Percentiles rank a stretch among this genome's conserved stretches.
Conservation (phyloP, 2,329 filamentous ascomycete species). For the Colletotrichum camelliae region DNA sequence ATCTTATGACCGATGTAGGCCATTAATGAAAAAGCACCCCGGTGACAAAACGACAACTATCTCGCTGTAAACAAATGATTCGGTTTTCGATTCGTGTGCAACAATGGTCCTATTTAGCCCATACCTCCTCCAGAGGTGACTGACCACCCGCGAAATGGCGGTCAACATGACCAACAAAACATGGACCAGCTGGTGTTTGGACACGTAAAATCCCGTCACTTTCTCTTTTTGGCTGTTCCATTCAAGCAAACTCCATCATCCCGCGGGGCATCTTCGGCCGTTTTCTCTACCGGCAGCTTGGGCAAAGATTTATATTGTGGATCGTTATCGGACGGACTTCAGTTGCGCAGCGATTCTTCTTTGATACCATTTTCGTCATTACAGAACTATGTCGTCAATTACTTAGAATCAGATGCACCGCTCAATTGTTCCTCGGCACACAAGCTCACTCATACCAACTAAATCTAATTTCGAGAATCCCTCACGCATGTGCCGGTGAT, state of each 20-base stretch:
- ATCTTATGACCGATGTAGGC: neutral
- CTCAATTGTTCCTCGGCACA: neutral
- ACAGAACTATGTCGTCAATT: neutral
- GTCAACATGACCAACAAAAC: neutral
- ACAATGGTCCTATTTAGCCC: neutral
- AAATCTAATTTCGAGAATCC: accelerated
- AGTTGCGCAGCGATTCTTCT: neutral
- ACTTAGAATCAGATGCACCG: neutral
- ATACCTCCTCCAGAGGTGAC: neutral
- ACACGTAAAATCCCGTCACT: accelerated
- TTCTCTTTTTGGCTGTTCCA: neutral
- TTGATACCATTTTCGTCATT: accelerated
- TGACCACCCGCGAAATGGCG: neutral
- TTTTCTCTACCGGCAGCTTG: neutral
- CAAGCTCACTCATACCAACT: neutral
- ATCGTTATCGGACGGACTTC: neutral
- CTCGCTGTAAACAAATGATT: neutral
- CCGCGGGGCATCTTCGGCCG: neutral
- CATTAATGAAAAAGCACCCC: neutral
- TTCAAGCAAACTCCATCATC: accelerated
- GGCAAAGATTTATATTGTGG: neutral
- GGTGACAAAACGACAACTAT: neutral
- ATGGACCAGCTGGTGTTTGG: neutral
- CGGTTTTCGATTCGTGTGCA: neutral
- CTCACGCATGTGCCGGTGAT: neutral